phyloP scores from a whole-genome alignment of 352 stramenopile genomes.

The Globisporangium spinosum region DNA sequence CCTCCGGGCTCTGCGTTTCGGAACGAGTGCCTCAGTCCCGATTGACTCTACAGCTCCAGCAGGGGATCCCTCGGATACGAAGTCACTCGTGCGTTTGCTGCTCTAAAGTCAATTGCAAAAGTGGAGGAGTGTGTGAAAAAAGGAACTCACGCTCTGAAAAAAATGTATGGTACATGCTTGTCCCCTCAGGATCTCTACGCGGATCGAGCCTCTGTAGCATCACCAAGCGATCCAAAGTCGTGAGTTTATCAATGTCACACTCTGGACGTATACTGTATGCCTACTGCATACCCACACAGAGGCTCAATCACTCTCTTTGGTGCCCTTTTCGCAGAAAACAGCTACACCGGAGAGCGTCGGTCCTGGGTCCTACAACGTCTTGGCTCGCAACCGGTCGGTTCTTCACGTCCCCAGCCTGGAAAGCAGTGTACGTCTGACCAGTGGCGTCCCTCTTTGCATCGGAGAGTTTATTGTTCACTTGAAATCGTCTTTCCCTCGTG shows the following conservation, averaged over 20 bases:
- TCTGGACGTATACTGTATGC: neutral
- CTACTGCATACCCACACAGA: neutral
- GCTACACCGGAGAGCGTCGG: constrained; percentile 43
- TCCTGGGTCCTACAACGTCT: constrained; percentile 55
- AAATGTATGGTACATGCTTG: neutral
- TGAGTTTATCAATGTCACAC: constrained; percentile 2
- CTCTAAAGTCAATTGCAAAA: neutral
- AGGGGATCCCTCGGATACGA: constrained; percentile 58
- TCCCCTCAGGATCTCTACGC: constrained; percentile 46
- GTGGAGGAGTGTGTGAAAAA: neutral
- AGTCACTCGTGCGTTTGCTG: constrained; percentile 35
- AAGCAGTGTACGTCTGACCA: constrained; percentile 1
- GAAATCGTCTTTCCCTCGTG: neutral
- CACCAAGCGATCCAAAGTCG: constrained; percentile 51
- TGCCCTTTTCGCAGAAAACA: constrained; percentile 32
- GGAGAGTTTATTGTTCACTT: too few relatives aligned
- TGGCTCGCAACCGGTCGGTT: constrained; percentile 10
- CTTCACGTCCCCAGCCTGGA: constrained; percentile 6
- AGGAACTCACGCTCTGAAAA: neutral
- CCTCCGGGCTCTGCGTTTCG: constrained; percentile 59
- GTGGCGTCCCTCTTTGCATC: too few relatives aligned
- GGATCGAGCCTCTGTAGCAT: constrained; percentile 65
- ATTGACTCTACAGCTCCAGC: constrained; percentile 69
- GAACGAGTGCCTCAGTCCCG: constrained; percentile 54
- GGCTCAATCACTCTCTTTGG: neutral